These are phyloP conservation scores for Paraphaeosphaeria minitans DNA, from an alignment of 2,329 filamentous ascomycete genomes.

Conservation along the genomic window DNA sequence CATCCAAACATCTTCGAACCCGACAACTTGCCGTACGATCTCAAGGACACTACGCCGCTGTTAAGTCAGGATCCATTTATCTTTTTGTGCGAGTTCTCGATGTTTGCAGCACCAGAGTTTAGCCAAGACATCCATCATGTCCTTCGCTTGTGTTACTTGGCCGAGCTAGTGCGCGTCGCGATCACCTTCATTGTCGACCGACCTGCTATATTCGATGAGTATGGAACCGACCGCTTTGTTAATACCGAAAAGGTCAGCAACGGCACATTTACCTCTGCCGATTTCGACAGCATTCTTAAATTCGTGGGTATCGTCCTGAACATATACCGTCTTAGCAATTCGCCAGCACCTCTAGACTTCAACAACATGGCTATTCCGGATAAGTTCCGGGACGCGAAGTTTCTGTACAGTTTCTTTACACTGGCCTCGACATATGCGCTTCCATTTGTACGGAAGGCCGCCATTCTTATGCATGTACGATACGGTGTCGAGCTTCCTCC, in stretches of 20 bases:
- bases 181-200: constrained; percentile 53
- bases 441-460: constrained; percentile 84
- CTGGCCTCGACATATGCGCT: constrained; percentile 80
- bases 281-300: constrained; percentile 35
- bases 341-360: constrained; percentile 29
- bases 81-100: constrained; percentile 79
- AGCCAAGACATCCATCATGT: constrained; percentile 78
- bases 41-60: constrained; percentile 57
- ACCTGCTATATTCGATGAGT: constrained; percentile 10
- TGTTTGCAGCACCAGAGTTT: constrained; percentile 70
- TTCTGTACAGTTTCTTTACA: constrained; percentile 44
- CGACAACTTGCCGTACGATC: constrained; percentile 47
- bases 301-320: constrained; percentile 43
- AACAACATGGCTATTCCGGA: constrained; percentile 31
- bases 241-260: constrained; percentile 32
- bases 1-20: constrained; percentile 50
- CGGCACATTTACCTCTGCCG: constrained; percentile 29
- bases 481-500: constrained; percentile 87
- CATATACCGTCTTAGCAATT: constrained; percentile 29
- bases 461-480: constrained; percentile 83
- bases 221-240: constrained; percentile 29
- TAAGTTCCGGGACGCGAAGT: constrained; percentile 35
- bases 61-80: constrained; percentile 74
- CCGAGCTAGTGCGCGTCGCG: constrained; percentile 85
- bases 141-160: constrained; percentile 83